Base-by-base conservation (phyloP, 2,329 filamentous ascomycete species). In the Fusarium xylarioides region DNA sequence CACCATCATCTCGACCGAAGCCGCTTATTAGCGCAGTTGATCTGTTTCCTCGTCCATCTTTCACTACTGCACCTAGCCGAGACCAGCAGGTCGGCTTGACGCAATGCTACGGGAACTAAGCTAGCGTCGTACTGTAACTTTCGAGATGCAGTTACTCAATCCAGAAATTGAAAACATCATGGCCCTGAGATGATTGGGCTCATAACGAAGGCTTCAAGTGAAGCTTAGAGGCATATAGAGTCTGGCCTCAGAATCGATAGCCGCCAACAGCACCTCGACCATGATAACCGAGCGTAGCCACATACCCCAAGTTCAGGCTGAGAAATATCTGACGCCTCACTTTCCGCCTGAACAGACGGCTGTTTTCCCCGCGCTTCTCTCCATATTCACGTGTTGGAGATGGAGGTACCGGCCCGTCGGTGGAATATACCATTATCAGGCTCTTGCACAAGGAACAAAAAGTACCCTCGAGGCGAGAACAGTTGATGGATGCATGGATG, bases 41-140 rank as follows among this genome's bases (percentile, higher is more conserved):
- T 70, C 74, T 70, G 70, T 72, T 64, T 70, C 55, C 61, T 72
- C 47, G 63, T 53, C 38, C 70, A 64, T 65, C 52, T 54, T 66
- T 65, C 58, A 37, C 66, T 62, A 67, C 68, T 76, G 73, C 74
- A 73, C 63, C 57, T 74, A 74, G 74, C 74, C 76, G 76, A 76
- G 73, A 77, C 74, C 66, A 73, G 59, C 65, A 72, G 63, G 72
- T 65, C 66, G 57, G 66, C 66, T 77, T 75, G 75, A 76, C 60
- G 74, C 74, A 77, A 74, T 74, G 54, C 66, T 55, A 61, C 71
- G 66, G 67, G 54, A 68, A 59, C 66, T 67, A 68, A 54, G 46
- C 52, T 65, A 55, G 58, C 66, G 34, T 54, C 18, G 35, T 62
- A 37, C 63, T 49, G 53, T 66, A 54, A 50, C 49, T 43, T 44